Evolutionary conservation across 2,329 filamentous ascomycete genomes (phyloP).

Genomic region (Xylariaceae sp.): DNA sequence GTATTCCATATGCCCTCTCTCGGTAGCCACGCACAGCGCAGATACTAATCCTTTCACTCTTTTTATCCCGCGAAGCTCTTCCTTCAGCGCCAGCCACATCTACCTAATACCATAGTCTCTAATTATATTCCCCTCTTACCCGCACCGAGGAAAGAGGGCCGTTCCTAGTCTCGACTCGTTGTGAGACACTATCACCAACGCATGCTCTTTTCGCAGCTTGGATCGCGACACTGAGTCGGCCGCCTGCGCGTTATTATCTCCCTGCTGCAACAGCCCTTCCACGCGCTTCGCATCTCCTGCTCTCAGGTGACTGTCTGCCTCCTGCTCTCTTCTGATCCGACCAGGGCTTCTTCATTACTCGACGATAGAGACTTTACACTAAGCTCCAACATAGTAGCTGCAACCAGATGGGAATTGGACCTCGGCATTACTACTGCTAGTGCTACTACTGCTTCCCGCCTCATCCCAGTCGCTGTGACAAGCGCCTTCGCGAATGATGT

Average conservation of each 20-base stretch:
- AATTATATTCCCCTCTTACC: constrained; percentile 16
- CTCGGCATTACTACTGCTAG: constrained; percentile 1
- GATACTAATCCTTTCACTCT: constrained; percentile 1
- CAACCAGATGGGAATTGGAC: constrained; percentile 1
- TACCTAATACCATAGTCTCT: constrained; percentile 18
- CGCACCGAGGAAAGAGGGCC: constrained; percentile 23
- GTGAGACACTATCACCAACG: constrained; percentile 27
- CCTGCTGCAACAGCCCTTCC: constrained; percentile 6
- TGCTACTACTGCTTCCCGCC: constrained; percentile 15
- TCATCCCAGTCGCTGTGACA: constrained; percentile 18
- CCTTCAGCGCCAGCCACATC: constrained; percentile 5
- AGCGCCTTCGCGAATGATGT: constrained; percentile 26
- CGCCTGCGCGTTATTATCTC: background rate
- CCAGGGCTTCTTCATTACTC: constrained; percentile 33
- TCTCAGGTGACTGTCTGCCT: constrained; percentile 23
- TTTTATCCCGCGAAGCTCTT: constrained; percentile 6
- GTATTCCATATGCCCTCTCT: too few relatives aligned
- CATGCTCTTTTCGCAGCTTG: constrained; percentile 13
- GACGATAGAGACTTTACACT: constrained; percentile 35
- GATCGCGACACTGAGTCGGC: constrained; percentile 15
- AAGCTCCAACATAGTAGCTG: constrained; percentile 14
- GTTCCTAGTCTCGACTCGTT: constrained; percentile 32
- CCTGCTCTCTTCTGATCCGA: constrained; percentile 33
- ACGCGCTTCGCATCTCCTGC: constrained; percentile 26
- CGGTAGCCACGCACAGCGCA: background rate